These are phyloP conservation scores for Cudoniella acicularis DNA, from an alignment of 495 filamentous ascomycete genomes.

Conservation along the genomic window DNA sequence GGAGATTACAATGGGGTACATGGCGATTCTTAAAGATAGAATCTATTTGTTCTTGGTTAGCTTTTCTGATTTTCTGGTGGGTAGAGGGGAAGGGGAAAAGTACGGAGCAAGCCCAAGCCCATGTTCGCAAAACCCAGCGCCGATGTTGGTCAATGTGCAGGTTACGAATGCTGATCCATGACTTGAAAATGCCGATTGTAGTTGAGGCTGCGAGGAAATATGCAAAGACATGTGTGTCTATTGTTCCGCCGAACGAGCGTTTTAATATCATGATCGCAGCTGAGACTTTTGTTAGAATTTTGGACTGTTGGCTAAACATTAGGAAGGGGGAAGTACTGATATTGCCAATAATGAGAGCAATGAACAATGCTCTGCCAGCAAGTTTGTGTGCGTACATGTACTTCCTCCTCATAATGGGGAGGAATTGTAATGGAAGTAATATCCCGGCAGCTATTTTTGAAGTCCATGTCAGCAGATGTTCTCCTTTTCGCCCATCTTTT, in stretches of 20 bases:
- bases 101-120: slow-evolving; percentile 10
- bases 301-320: neutral
- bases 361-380: neutral
- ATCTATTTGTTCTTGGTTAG: slow-evolving; percentile 2
- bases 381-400: slow-evolving; percentile 1
- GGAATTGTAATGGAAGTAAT: slow-evolving; percentile 8
- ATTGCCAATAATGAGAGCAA: slow-evolving; percentile 1
- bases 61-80: neutral
- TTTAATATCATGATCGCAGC: neutral
- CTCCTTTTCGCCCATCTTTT: too few relatives aligned
- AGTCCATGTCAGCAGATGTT: neutral
- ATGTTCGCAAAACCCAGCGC: slow-evolving; percentile 1
- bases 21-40: neutral
- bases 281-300: neutral
- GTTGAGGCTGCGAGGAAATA: neutral
- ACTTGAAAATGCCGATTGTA: slow-evolving; percentile 1
- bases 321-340: neutral
- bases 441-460: slow-evolving; percentile 3
- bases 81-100: neutral
- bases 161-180: neutral
- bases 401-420: slow-evolving; percentile 1
- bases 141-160: slow-evolving; percentile 8
- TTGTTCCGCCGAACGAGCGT: neutral
- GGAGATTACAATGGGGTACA: neutral
- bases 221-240: neutral